Evolutionary conservation across 352 stramenopile genomes (phyloP).

Genomic region (Globisporangium canariense): DNA sequence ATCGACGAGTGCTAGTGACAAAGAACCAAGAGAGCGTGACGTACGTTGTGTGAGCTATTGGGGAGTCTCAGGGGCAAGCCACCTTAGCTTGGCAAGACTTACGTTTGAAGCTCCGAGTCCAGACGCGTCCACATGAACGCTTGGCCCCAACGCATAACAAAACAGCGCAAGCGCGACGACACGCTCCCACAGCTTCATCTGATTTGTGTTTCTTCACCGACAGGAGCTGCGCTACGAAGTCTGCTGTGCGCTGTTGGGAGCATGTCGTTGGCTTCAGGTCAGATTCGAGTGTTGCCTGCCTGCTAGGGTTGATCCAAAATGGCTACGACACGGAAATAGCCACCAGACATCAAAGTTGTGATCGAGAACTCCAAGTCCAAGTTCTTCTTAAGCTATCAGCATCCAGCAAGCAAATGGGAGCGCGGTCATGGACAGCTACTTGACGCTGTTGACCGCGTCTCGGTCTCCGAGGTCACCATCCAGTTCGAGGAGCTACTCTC

Average conservation of each 20-base stretch:
- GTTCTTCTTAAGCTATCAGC: not conserved
- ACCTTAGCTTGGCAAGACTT: not conserved
- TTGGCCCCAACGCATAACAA: not conserved
- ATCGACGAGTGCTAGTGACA: constrained; percentile 28
- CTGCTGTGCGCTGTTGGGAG: not conserved
- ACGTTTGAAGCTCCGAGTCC: constrained; percentile 35
- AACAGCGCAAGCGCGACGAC: not conserved
- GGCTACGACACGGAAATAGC: not conserved
- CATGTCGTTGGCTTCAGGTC: too few species aligned
- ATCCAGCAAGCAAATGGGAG: constrained; percentile 2
- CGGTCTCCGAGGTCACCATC: not conserved
- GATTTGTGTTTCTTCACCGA: not conserved
- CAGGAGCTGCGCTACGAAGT: not conserved
- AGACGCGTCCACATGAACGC: not conserved
- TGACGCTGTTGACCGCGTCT: not conserved
- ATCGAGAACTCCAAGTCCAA: not conserved
- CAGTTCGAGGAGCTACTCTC: not conserved
- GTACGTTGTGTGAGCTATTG: too few species aligned
- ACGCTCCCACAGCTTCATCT: not conserved
- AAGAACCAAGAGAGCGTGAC: too few species aligned
- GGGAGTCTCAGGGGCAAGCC: too few species aligned
- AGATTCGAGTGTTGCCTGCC: too few species aligned
- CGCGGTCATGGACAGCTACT: constrained; percentile 9
- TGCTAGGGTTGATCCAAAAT: not conserved
- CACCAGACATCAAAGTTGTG: not conserved